Evolutionary conservation across 1,139 yeast genomes (phyloP), one percentile per base, ranked within the genome.

Genomic region (Kluyveromyces marxianus): DNA sequence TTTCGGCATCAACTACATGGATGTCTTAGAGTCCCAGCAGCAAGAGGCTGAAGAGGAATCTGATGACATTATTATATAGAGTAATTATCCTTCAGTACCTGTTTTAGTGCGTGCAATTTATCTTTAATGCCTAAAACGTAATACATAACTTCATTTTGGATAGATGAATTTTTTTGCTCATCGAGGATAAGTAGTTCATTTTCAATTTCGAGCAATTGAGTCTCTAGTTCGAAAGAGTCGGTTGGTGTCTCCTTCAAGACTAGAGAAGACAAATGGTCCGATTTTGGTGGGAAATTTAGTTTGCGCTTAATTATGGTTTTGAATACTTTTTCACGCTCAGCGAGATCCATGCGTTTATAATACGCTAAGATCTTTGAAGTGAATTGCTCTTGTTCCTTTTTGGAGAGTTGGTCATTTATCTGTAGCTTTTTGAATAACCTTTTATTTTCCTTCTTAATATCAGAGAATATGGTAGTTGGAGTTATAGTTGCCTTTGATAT

Each of bases 311-410:
- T 35, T 2, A 46, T n/a, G 27, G 42, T 37, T 10, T 36, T 28
- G 34, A 62, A 60, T 4, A 55, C 35, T n/a, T 44, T 35, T 7
- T 26, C 41, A 25, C 65, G 48, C 37, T 55, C 52, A 3, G 45
- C 48, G 3, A 39, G 21, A 10, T 44, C 30, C 49, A 57, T 50
- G 8, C 47, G 53, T 41, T 62, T 62, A 46, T 60, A 60, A 42
- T 55, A 61, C 31, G 55, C 59, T 26, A 62, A 42, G 28, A 62
- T 41, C 31, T 52, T 54, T 1, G 63, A 52, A 3, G 52, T 55
- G 42, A 60, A 57, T 4, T 43, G 26, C 33, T 54, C 53, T 41
- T 57, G 60, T 6, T 56, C 57, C 31, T 50, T 51, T 42, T 54
- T 57, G 7, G 43, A 29, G 10, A 49, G 37, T 3, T 53, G 45